These are phyloP conservation scores for Heliamphora pulchella DNA, from an alignment of 179 eudicot genomes.

Conservation along the genomic window DNA sequence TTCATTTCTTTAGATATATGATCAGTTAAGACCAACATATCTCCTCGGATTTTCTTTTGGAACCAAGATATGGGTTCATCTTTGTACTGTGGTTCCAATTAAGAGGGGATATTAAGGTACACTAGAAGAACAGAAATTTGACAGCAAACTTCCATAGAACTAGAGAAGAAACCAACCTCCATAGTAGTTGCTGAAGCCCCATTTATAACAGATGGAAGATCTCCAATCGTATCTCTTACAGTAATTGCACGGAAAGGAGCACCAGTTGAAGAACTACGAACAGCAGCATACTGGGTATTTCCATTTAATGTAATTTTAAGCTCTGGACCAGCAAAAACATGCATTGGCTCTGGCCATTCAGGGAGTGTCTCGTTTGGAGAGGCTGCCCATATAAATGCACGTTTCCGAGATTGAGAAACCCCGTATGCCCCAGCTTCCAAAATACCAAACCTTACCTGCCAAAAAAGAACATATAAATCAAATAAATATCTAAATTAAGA, in stretches of 20 bases:
- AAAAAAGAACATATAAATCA: neutral
- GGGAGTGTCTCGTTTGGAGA: conserved; percentile 81
- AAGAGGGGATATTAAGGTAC: neutral
- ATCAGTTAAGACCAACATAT: conserved; percentile 45
- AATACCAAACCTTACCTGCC: conserved; percentile 84
- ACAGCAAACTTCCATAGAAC: neutral
- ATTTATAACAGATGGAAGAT: conserved; percentile 73
- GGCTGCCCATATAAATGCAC: conserved; percentile 96
- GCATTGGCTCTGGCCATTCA: conserved; percentile 97
- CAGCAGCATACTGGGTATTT: conserved; percentile 66
- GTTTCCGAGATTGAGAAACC: conserved; percentile 81
- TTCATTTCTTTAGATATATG: conserved; percentile 90
- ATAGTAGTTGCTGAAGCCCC: conserved; percentile 56
- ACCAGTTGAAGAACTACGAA: conserved; percentile 65
- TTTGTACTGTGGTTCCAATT: conserved; percentile 47
- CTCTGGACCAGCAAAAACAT: conserved; percentile 86
- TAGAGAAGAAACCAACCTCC: conserved; percentile 40
- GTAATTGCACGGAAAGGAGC: conserved; percentile 85
- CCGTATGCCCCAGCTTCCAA: conserved; percentile 91
- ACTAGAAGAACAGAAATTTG: neutral
- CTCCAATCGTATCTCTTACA: conserved; percentile 87
- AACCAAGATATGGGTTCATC: conserved; percentile 61
- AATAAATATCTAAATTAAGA: neutral
- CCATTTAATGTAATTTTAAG: conserved; percentile 43
- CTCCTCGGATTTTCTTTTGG: conserved; percentile 76